Evolutionary conservation across 805 yeast species (phyloP), one percentile per base, ranked within the genome.

Genomic region (Alloascoidea hylecoeti): DNA sequence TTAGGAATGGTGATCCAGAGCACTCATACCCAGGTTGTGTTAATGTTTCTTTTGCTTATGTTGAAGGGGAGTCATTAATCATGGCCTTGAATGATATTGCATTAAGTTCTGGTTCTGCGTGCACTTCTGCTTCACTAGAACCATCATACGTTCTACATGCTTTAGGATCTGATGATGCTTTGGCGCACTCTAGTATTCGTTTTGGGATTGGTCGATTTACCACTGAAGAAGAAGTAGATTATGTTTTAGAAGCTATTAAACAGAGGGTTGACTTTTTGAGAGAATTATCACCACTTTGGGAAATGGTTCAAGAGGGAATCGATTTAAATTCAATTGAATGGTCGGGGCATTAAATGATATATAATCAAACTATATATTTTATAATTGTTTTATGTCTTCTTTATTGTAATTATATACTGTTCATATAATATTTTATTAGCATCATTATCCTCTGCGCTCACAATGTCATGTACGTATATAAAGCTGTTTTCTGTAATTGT

Each of bases 1-100:
- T 80, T 46, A 63, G 89, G 48, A 92, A 92, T 55, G 98, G 98
- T 17, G 86, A 94, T 28, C 58, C 71, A 18, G 65, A 61, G 5
- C 72, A 72, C 50, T 72, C 79, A 56, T 89, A 84, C 56, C 72
- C 94, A 1, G 98, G 98, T 33, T 92, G 98, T 68, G 95, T 92
- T 41, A 92, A 92, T 57, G 75, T 92, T 44, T 88, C 97, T 5
- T 92, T 92, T 63, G 96, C 97, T 3, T 92, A 89, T 56, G 82
- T 92, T 48, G 98, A 92, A 66, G 98, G 98, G 50, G 98, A 92
- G 63, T 89, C 97, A 0, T 67, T 92, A 49, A 66, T 92, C 51
- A 92, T 92, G 98, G 98, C 97, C 2, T 72, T 92, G 55, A 88
- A 89, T 57, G 98, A 92, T 56, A 85, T 92, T 53, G 98, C 98